Evolutionary conservation across 1,284 basidiomycete genomes (phyloP).

Genomic region (Mycosarcoma mackinlayi): DNA sequence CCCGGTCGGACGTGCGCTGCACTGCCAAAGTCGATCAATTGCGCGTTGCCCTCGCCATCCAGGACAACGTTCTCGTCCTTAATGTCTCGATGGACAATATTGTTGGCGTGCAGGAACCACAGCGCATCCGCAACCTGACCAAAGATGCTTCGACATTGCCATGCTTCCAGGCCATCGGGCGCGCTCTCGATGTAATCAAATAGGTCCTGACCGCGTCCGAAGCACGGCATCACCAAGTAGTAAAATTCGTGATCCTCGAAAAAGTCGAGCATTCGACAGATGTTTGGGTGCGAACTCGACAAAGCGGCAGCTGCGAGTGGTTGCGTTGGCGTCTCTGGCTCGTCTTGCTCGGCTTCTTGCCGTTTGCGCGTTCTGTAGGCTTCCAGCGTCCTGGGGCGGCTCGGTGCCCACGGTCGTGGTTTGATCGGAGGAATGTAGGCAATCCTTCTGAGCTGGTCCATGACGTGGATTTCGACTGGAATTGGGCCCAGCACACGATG

Average conservation of each 20-base stretch:
- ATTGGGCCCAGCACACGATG: constrained; percentile 95
- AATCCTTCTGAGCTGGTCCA: constrained; percentile 83
- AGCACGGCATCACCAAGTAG: constrained; percentile 78
- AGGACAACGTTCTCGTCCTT: constrained; percentile 94
- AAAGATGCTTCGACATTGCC: constrained; percentile 83
- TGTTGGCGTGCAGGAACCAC: constrained; percentile 87
- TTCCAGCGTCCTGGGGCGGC: constrained; percentile 35
- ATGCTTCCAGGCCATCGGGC: constrained; percentile 83
- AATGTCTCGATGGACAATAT: constrained; percentile 96
- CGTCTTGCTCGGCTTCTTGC: constrained; percentile 20
- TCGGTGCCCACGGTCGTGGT: constrained; percentile 52
- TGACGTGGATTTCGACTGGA: constrained; percentile 98
- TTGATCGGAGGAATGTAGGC: constrained; percentile 66
- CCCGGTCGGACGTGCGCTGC: constrained; percentile 79
- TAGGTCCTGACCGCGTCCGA: constrained; percentile 76
- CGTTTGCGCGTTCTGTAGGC: constrained; percentile 35
- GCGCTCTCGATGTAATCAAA: constrained; percentile 94
- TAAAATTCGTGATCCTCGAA: constrained; percentile 98
- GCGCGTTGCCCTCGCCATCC: constrained; percentile 73
- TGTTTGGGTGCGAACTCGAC: constrained; percentile 77
- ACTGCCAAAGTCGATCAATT: constrained; percentile 92
- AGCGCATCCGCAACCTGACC: constrained; percentile 94
- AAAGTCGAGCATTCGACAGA: constrained; percentile 93
- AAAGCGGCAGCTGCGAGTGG: constrained; percentile 1
- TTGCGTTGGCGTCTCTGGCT: not conserved